Evolutionary conservation across 2,329 filamentous ascomycete species (phyloP).

Genomic region (Colletotrichum filicis): DNA sequence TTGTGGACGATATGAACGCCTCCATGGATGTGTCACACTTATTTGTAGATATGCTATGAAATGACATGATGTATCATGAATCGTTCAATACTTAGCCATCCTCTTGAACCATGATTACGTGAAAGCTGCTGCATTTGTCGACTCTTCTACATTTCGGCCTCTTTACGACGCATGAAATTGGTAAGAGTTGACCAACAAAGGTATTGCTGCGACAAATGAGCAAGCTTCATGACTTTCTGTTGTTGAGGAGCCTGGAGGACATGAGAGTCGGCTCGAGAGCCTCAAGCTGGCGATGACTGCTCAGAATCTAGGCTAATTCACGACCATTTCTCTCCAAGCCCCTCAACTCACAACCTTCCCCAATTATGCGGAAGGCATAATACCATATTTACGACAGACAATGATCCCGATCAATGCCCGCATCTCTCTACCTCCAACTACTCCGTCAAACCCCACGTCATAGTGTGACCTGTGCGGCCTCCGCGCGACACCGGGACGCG

Average conservation of each 20-base stretch:
- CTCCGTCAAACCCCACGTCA: neutral
- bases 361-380: neutral
- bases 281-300: neutral
- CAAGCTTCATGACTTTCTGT: neutral
- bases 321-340: neutral
- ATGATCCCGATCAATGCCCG: neutral
- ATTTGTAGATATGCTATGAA: slow-evolving; percentile 27
- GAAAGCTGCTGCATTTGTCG: neutral
- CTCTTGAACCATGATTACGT: neutral
- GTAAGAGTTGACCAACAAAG: neutral
- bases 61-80: neutral
- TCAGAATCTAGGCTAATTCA: neutral
- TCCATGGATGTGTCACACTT: slow-evolving; percentile 19
- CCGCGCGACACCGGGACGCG: neutral
- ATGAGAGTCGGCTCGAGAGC: neutral
- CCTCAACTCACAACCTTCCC: neutral
- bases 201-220: neutral
- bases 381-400: neutral
- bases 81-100: neutral
- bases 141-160: neutral
- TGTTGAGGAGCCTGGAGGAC: neutral
- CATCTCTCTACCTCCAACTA: neutral
- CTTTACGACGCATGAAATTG: neutral
- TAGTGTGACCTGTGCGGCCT: neutral
- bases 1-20: neutral